Base-by-base conservation (phyloP, 257 asterid species). In the Ajuga chamaepitys region DNA sequence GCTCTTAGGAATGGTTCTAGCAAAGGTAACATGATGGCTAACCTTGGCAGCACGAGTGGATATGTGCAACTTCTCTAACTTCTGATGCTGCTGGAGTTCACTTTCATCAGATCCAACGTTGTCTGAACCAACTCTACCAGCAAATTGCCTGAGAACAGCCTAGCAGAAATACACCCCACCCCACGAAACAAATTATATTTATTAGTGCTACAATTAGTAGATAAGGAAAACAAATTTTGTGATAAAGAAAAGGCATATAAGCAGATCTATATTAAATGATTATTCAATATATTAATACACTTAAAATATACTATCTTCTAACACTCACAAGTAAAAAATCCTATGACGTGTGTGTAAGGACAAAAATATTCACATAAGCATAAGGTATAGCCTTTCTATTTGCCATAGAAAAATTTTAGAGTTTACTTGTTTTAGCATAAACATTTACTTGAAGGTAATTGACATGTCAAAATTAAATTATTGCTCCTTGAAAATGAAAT, bases 31-130 rank as follows among this genome's bases (percentile, higher is more conserved):
- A 54, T 5, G 47, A 58, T n/a, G 34, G 35, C 35, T 25, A 67
- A 88, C 96, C 96, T 88, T 88, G 73, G 87, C 95, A 51, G 95
- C 80, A 68, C 95, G 88, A 47, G 92, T 86, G 41, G 90, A 88
- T 35, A 78, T 71, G 76, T 82, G 84, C 34, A 86, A 77, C 72
- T 84, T 88, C 84, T 84, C 88, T 56, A 88, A 69, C 48, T 72
- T 84, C 26, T 79, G 77, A 73, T 82, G 88, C 67, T 79, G 92
- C 37, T 66, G 83, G 47, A 74, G 38, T 66, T 81, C 89, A 38
- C 69, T 68, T 64, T 84, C 92, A 76, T 82, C 75, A 12, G 85
- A 75, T 16, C 58, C 68, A 21, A 59, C 37, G 77, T 51, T 70
- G 64, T 84, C 92, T 25, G 79, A 65, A 45, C 88, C 89, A 64